Evolutionary conservation across 225 moss, liverwort and hornwort genomes (phyloP), one percentile per base, ranked within the genome.

Genomic region (Marchantia polymorpha): DNA sequence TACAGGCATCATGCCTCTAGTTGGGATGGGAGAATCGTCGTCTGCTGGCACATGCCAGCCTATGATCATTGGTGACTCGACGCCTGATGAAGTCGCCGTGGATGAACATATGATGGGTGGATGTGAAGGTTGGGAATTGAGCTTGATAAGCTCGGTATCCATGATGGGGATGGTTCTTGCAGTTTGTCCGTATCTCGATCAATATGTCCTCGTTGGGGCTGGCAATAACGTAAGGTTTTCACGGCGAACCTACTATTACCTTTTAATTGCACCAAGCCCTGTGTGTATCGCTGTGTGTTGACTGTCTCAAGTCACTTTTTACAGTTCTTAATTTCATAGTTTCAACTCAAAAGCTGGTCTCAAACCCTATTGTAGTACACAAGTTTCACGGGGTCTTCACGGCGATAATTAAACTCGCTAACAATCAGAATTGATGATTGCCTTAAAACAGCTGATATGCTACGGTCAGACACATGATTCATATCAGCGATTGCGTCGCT

Each of bases 191-290:
- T 95, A 99, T 81, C 83, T 95, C 83, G 95, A 91, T 39, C 92
- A 94, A 83, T 99, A 99, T 81, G 79, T 95, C 73, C 91, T 99
- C 69, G 92, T 90, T 68, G 93, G 93, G 39, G 95, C 91, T 66
- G 95, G 93, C 78, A 99, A 93, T 78, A 86, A 74, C 82, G 94
- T 96, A 85, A 87, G 90, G 87, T 23, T 27, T 29, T 58, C 26
- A 64, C 61, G 47, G n/a, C 31, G 29, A n/a, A 49, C 51, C 23
- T 8, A 2, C 5, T 58, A 0, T 14, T 13, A 65, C 29, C 27
- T 65, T 59, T 65, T 65, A 27, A 2, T 29, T 60, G 19, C 60
- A 22, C 0, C 17, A 2, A 1, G 65, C 29, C 14, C 27, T 50
- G 22, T 13, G 22, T 13, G 5, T 29, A 39, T 30, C 12, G 29